A percentile compares a stretch with the other conserved stretches of the same genome.
Evolutionary conservation across 2,329 filamentous ascomycete genomes (phyloP).

Genomic region (Penicillium sp.): DNA sequence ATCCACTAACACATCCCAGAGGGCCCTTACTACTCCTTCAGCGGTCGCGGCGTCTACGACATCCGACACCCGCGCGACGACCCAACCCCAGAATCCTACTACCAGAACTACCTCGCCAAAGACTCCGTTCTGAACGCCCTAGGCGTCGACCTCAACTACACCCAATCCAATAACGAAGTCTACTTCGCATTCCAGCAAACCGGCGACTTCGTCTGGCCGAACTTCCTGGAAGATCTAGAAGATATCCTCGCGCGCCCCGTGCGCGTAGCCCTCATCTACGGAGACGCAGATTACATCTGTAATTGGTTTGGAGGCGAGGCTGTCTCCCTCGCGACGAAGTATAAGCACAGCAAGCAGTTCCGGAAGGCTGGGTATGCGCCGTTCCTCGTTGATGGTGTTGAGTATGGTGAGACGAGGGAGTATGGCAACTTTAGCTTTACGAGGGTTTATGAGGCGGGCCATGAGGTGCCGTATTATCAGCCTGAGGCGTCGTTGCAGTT

Average conservation of each 20-base stretch:
- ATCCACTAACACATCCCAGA: slow-evolving; percentile 34
- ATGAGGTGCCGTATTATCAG: slow-evolving; percentile 61
- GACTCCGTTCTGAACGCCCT: slow-evolving; percentile 59
- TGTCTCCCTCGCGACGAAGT: slow-evolving; percentile 63
- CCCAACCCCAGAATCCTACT: slow-evolving; percentile 65
- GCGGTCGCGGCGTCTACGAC: slow-evolving; percentile 61
- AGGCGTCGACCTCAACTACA: slow-evolving; percentile 65
- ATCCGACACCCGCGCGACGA: slow-evolving; percentile 59
- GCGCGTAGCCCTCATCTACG: slow-evolving; percentile 72
- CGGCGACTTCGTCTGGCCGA: slow-evolving; percentile 65
- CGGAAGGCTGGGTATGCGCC: slow-evolving; percentile 69
- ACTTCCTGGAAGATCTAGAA: slow-evolving; percentile 62
- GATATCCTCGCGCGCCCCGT: slow-evolving; percentile 63
- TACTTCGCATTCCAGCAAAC: slow-evolving; percentile 54
- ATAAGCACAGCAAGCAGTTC: slow-evolving; percentile 59
- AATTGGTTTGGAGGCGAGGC: slow-evolving; percentile 72
- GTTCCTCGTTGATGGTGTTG: slow-evolving; percentile 66
- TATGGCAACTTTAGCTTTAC: slow-evolving; percentile 73
- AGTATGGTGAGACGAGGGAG: slow-evolving; percentile 73
- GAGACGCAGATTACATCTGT: slow-evolving; percentile 60
- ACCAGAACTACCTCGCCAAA: slow-evolving; percentile 66
- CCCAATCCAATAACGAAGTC: slow-evolving; percentile 44
- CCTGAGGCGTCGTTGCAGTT: slow-evolving; percentile 61
- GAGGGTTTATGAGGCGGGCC: slow-evolving; percentile 67
- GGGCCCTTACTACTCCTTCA: slow-evolving; percentile 57